phyloP scores from a whole-genome alignment of 768 basidiomycete genomes.

The Collybia sordida region DNA sequence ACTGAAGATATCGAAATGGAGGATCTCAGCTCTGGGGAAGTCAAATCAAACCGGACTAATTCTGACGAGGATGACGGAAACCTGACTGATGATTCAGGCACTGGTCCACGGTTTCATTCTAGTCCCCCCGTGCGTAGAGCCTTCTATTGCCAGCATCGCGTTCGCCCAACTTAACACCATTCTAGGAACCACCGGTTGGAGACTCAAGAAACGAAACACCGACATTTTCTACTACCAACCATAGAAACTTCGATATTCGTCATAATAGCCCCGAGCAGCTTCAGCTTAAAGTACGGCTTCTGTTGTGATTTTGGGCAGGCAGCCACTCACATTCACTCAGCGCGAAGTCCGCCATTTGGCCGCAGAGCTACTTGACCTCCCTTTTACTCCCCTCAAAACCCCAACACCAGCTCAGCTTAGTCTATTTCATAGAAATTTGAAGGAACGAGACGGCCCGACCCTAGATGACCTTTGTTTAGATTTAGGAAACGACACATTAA shows the following conservation, averaged over 20 bases:
- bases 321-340: not conserved
- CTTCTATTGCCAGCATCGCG: no score
- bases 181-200: no score
- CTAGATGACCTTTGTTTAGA: not conserved
- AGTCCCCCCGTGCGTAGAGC: not conserved
- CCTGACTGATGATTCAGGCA: no score
- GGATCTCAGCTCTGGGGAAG: no score
- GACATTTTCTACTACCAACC: no score
- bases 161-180: no score
- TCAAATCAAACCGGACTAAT: no score
- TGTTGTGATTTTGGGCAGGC: not conserved
- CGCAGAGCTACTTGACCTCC: not conserved
- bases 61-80: no score
- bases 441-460: not conserved
- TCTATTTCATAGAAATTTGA: not conserved
- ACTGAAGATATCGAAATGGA: no score
- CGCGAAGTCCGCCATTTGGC: not conserved
- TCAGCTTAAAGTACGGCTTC: not conserved
- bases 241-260: not conserved
- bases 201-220: no score
- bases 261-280: not conserved
- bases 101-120: no score
- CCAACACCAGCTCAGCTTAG: not conserved
- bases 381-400: not conserved
- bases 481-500: not conserved